Evolutionary conservation across 2,329 filamentous ascomycete species (phyloP), one percentile per base, ranked within the genome.

Genomic region (Monosporascus sp.): DNA sequence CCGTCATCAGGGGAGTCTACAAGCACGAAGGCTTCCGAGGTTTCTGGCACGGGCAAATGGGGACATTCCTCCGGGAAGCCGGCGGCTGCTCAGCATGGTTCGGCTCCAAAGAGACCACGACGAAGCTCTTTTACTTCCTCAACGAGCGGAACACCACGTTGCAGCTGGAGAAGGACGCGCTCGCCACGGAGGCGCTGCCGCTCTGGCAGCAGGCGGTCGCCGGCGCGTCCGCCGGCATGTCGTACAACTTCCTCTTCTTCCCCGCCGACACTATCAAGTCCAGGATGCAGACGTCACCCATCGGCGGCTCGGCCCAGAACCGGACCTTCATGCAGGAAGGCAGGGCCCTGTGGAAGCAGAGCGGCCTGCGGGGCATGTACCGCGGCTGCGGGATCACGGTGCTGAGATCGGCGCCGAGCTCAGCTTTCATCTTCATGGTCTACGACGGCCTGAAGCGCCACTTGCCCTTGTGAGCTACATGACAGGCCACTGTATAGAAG

Each of bases 201-300:
- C 70, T 97, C 5, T 89, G 88, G 79, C 90, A 97, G 72, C 91
- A 96, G 69, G 90, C 95, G 65, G 68, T 90, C 20, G 89, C 92
- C 1, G 93, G 93, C 43, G 93, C 93, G 3, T 83, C 85, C 7
- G 94, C 93, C 3, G 94, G 94, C 50, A 89, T 97, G 75, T 86
- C 85, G 37, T 99, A 99, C 74, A 99, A 99, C 69, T 97, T 97
- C 68, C 75, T 96, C 22, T 97, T 97, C 77, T 99, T 94, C 69
- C 94, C 94, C 0, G 94, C 94, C 48, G 94, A 99, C 69, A 99
- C 94, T 1, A 88, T 99, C 75, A 99, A 99, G 74, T 95, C 89
- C 18, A 85, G 93, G 47, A 96, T 99, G 86, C 94, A 99, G 73
- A 99, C 94, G 0, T 81, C 88, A 50, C 87, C 91, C 5, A 76